Evolutionary conservation across 1,139 yeast species (phyloP), one percentile per base, ranked within the genome.

Genomic region (Blastobotrys proliferans): DNA sequence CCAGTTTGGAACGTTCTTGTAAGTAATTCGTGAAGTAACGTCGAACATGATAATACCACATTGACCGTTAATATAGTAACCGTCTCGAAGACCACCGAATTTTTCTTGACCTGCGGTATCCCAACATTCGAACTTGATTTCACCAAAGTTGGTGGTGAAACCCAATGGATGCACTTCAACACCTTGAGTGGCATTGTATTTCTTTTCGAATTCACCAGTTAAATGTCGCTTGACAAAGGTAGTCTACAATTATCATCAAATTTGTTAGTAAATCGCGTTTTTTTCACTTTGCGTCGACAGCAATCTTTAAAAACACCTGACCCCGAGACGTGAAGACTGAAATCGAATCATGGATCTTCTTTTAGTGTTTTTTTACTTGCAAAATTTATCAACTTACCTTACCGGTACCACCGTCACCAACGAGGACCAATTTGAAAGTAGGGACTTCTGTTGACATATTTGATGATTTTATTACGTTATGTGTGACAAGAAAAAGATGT

Each of bases 401-500:
- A 76, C 97, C 97, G 70, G 98, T 92, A 82, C 99, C 99, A 80
- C 99, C 98, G 68, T 92, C 98, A 70, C 98, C 98, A 72, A 92
- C 97, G 65, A 92, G 83, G 63, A 68, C 99, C 70, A 94, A 83
- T 79, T 94, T 94, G 74, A 94, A 92, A 57, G 95, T 86, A 63
- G 98, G 97, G 70, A 88, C 95, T 72, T 54, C 44, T 51, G 58
- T 42, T 38, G 18, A 22, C 16, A 16, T n/a, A 16, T 13, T 20
- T 18, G 28, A 26, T 32, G 27, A 19, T 25, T 25, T 10, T 25
- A 25, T 10, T 19, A 21, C 26, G 11, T 20, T 20, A 18, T 39
- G 27, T 33, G 37, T 41, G 25, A 46, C 24, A 31, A 26, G 33
- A 35, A 37, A 35, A 6, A 20, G 13, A n/a, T 4, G 29, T 25